Evolutionary conservation across 257 asterid species (phyloP).

Genomic region (Henckelia pumila): DNA sequence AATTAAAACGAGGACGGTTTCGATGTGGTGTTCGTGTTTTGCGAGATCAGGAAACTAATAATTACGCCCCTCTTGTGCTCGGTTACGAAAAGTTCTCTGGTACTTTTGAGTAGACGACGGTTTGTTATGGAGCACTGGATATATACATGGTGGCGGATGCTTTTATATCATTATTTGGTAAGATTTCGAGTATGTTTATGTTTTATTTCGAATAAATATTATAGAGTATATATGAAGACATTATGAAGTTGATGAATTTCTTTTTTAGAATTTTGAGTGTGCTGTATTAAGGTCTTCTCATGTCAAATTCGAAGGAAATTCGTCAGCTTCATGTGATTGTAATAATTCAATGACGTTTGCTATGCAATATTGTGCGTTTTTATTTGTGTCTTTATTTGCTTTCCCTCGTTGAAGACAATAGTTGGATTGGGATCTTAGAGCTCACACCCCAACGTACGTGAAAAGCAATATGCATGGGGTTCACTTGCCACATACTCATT

Average conservation of each 20-base stretch:
- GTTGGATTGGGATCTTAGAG: too few relatives aligned
- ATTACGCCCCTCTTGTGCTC: slow-evolving; percentile 59
- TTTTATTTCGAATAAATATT: slow-evolving; percentile 26
- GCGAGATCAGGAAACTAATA: too few relatives aligned
- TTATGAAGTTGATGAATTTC: slow-evolving; percentile 64
- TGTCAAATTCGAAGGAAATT: slow-evolving; percentile 58
- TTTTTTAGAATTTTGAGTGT: slow-evolving; percentile 21
- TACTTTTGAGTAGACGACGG: slow-evolving; percentile 30
- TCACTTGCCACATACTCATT: too few relatives aligned
- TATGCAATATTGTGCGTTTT: too few relatives aligned
- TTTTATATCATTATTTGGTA: not conserved
- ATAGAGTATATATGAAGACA: slow-evolving; percentile 26
- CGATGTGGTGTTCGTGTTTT: too few relatives aligned
- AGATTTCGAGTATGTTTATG: slow-evolving; percentile 23
- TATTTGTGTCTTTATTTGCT: too few relatives aligned
- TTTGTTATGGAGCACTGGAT: slow-evolving; percentile 62
- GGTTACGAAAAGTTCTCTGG: slow-evolving; percentile 50
- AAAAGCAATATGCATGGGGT: too few relatives aligned
- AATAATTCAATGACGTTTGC: too few relatives aligned
- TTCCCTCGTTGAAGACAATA: too few relatives aligned
- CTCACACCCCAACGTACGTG: too few relatives aligned
- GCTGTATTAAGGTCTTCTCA: not conserved
- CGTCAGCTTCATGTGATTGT: slow-evolving; percentile 65
- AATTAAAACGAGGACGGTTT: not conserved
- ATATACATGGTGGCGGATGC: slow-evolving; percentile 23